A percentile compares a stretch with the other conserved stretches of the same genome.
These are phyloP conservation scores for Asterochloris erici DNA, from an alignment of 139 green algal species.

Conservation along the genomic window DNA sequence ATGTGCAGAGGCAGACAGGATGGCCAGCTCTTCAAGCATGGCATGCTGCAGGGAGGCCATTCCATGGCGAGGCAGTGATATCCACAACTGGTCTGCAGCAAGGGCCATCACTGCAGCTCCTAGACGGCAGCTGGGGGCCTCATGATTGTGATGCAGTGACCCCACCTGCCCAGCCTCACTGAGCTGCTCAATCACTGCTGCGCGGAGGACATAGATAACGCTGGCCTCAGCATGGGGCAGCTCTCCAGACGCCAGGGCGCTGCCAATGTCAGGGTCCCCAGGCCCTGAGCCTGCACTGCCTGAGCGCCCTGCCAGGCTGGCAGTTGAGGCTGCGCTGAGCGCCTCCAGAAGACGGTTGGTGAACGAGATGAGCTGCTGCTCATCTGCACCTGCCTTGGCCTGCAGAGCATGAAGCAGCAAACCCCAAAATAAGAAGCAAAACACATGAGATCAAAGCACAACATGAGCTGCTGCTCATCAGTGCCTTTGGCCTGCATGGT, in stretches of 20 bases:
- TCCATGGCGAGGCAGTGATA: not conserved
- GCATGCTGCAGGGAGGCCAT: no score
- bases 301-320: not conserved
- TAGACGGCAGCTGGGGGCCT: no score
- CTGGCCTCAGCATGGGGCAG: conserved; percentile 61
- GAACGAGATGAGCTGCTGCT: conserved; percentile 27
- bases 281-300: not conserved
- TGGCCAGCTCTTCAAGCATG: no score
- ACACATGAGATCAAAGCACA: no score
- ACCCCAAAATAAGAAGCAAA: not conserved
- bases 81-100: not conserved
- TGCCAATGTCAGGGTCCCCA: not conserved
- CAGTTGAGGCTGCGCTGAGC: not conserved
- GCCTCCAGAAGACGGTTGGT: conserved; percentile 18
- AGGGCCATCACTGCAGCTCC: no score
- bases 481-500: no score
- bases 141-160: not conserved
- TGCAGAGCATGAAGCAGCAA: not conserved
- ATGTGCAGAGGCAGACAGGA: no score
- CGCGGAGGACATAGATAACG: conserved; percentile 75
- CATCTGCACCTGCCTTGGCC: conserved; percentile 6
- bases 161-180: conserved; percentile 57
- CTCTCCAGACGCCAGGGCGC: conserved; percentile 40
- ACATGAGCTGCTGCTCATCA: no score
- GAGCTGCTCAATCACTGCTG: conserved; percentile 68